A percentile compares a stretch with the other conserved stretches of the same genome.
Evolutionary conservation across 2,329 filamentous ascomycete genomes (phyloP).

Genomic region (Diaporthe eres): DNA sequence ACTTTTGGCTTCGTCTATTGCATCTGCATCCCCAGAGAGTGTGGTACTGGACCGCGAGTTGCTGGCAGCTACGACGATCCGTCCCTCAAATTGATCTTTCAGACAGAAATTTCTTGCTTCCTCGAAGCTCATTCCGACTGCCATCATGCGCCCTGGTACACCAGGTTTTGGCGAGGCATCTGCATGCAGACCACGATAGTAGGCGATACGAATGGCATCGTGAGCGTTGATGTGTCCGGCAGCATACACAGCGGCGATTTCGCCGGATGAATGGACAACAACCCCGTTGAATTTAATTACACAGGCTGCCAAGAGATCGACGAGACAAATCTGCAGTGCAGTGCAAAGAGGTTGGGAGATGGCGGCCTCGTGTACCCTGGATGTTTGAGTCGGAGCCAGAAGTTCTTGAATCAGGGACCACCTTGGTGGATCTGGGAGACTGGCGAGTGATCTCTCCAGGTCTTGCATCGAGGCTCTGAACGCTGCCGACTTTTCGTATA

Average conservation of each 20-base stretch:
- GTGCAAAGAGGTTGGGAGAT: conserved; percentile 55
- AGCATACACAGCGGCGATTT: conserved; percentile 59
- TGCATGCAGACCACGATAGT: conserved; percentile 51
- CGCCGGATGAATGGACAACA: conserved; percentile 52
- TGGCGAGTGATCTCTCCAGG: background rate
- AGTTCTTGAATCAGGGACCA: conserved; percentile 25
- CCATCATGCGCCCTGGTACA: conserved; percentile 46
- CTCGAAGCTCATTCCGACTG: conserved; percentile 42
- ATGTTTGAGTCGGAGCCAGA: conserved; percentile 33
- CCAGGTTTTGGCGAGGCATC: background rate
- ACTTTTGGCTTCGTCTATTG: conserved; percentile 49
- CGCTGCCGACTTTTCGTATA: conserved; percentile 24
- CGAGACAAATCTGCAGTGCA: conserved; percentile 57
- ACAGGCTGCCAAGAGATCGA: conserved; percentile 52
- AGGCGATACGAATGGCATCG: conserved; percentile 57
- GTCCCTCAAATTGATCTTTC: conserved; percentile 38
- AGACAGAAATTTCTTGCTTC: conserved; percentile 32
- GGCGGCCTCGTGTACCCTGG: conserved; percentile 46
- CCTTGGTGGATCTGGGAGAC: background rate
- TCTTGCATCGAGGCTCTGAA: background rate
- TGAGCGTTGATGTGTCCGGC: conserved; percentile 45
- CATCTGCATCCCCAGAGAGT: conserved; percentile 46
- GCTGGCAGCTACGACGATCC: conserved; percentile 45
- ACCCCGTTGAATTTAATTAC: conserved; percentile 49
- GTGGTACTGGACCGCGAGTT: conserved; percentile 47